Percentiles rank a stretch among this genome's conserved stretches.
Conservation (phyloP, 805 yeast genomes). For the Wickerhamomyces ciferrii region DNA sequence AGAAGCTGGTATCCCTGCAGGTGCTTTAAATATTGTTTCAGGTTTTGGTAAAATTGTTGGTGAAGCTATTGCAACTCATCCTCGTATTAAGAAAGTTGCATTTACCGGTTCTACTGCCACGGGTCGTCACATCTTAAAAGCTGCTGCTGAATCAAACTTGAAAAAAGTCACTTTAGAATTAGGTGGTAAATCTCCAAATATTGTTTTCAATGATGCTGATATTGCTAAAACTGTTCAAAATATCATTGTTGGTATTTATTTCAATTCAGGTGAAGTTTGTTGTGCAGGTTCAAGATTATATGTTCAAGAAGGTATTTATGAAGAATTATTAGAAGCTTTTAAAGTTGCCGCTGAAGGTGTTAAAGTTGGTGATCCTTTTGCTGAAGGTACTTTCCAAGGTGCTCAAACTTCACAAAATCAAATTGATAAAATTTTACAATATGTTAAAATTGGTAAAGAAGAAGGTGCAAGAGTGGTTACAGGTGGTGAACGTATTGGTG, state of each 20-base stretch:
- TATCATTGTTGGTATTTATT: conserved; percentile 72
- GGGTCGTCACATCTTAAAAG: conserved; percentile 67
- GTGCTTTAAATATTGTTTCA: conserved; percentile 82
- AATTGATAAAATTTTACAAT: conserved; percentile 57
- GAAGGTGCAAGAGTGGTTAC: conserved; percentile 69
- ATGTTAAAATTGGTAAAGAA: conserved; percentile 56
- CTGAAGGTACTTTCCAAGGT: conserved; percentile 64
- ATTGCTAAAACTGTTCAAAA: conserved; percentile 58
- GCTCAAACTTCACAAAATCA: conserved; percentile 70
- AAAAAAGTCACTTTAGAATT: conserved; percentile 81
- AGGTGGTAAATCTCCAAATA: conserved; percentile 90
- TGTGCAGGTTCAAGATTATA: conserved; percentile 89
- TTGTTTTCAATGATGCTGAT: conserved; percentile 75
- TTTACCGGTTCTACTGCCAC: conserved; percentile 94
- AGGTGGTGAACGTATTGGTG: conserved; percentile 77
- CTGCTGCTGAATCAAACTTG: conserved; percentile 66
- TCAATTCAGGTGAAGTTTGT: conserved; percentile 91
- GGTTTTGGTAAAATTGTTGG: conserved; percentile 89
- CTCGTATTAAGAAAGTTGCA: conserved; percentile 81
- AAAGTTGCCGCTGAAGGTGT: conserved; percentile 40
- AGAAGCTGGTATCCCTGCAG: conserved; percentile 88
- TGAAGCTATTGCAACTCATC: conserved; percentile 71
- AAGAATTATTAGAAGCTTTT: conserved; percentile 56
- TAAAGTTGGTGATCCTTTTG: conserved; percentile 79
- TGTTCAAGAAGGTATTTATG: conserved; percentile 71